Conservation (phyloP, 2,329 filamentous ascomycete species). For the Colletotrichum salicis region DNA sequence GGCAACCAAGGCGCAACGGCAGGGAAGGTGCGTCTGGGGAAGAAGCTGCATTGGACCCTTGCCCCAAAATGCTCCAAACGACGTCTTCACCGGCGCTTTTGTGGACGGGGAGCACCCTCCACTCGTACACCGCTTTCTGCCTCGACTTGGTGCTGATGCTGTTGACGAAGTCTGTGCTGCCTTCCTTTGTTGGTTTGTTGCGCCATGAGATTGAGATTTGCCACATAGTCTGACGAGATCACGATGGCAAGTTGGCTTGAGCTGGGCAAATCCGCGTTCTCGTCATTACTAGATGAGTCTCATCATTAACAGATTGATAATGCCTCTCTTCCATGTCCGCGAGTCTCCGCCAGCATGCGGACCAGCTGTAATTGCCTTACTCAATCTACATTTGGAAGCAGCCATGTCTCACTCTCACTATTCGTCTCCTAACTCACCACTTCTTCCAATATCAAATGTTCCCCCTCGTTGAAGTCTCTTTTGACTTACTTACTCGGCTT, state of each 20-base stretch:
- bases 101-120: constrained; percentile 22
- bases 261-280: not conserved
- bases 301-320: not conserved
- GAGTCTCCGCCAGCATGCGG: too few species aligned
- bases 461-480: constrained; percentile 12
- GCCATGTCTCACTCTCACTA: too few species aligned
- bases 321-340: too few species aligned
- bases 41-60: constrained; percentile 32
- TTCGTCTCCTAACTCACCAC: too few species aligned
- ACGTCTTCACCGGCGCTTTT: not conserved
- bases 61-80: constrained; percentile 1
- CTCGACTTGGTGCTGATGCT: not conserved
- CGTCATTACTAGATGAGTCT: not conserved
- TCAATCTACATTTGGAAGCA: too few species aligned
- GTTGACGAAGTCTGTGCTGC: not conserved
- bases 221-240: not conserved
- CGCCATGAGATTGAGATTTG: not conserved
- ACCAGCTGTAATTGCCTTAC: too few species aligned
- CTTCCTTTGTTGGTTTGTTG: not conserved
- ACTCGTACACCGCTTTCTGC: constrained; percentile 28
- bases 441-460: not conserved
- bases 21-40: constrained; percentile 35
- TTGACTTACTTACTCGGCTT: constrained; percentile 23
- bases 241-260: not conserved
- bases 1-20: constrained; percentile 35